These are phyloP conservation scores for Houttuynia cordata DNA, from an alignment of 164 flowering plant species.

Conservation along the genomic window DNA sequence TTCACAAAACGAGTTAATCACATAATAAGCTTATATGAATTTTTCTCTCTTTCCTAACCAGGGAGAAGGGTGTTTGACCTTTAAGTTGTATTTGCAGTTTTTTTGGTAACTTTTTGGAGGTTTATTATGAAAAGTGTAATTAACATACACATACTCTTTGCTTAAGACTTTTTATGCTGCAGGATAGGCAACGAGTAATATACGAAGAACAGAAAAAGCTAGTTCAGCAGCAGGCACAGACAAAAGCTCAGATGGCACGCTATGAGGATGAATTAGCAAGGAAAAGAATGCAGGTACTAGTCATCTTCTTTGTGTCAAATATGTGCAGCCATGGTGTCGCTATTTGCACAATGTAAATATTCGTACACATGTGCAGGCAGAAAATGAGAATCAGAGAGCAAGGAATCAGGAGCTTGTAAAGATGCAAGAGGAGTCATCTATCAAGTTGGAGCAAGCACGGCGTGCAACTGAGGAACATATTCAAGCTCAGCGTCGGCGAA, in stretches of 20 bases:
- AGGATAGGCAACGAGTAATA: slow-evolving; percentile 72
- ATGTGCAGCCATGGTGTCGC: not conserved
- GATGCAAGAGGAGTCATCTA: slow-evolving; percentile 89
- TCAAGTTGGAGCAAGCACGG: slow-evolving; percentile 62
- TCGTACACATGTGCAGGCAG: slow-evolving; percentile 43
- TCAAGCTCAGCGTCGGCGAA: slow-evolving; percentile 70
- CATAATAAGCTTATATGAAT: no score
- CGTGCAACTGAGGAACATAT: slow-evolving; percentile 84
- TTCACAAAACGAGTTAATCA: no score
- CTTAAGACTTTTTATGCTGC: slow-evolving; percentile 10
- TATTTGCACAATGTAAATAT: not conserved
- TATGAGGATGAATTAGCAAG: slow-evolving; percentile 92
- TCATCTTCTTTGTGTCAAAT: no score
- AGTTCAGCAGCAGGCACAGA: slow-evolving; percentile 67
- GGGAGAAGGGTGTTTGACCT: not conserved
- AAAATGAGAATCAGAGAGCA: slow-evolving; percentile 71
- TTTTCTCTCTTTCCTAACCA: no score
- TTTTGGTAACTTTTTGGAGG: not conserved
- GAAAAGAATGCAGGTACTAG: slow-evolving; percentile 67
- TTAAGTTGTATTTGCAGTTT: no score
- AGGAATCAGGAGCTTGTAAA: slow-evolving; percentile 74
- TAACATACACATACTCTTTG: not conserved
- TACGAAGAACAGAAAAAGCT: slow-evolving; percentile 70
- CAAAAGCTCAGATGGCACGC: slow-evolving; percentile 71
- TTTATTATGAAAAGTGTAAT: not conserved